Evolutionary conservation across 2,329 filamentous ascomycete genomes (phyloP).

Genomic region (Laburnicola sp.): DNA sequence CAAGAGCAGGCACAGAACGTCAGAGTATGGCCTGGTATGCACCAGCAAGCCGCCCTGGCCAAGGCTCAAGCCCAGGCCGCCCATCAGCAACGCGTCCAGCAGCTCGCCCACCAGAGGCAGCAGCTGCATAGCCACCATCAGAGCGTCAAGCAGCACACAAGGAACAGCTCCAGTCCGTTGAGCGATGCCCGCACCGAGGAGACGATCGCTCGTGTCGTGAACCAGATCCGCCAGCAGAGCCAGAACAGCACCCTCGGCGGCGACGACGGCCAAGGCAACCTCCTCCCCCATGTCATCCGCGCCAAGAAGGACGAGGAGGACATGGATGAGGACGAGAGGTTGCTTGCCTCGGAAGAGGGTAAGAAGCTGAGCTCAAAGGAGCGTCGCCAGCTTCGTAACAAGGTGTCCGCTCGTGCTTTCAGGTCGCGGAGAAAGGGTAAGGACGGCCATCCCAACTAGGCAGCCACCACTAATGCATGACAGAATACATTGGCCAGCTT

Average conservation of each 20-base stretch:
- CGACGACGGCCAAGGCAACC: constrained; percentile 53
- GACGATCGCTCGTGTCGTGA: constrained; percentile 88
- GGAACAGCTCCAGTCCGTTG: constrained; percentile 43
- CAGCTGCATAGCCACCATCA: constrained; percentile 43
- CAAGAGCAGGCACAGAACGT: constrained; percentile 65
- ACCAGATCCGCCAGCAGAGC: constrained; percentile 83
- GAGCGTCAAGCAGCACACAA: constrained; percentile 29
- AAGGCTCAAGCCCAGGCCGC: constrained; percentile 37
- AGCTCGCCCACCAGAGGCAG: constrained; percentile 57
- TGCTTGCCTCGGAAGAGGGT: constrained; percentile 93
- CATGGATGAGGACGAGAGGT: constrained; percentile 96
- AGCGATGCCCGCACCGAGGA: constrained; percentile 67
- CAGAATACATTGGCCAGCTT: constrained; percentile 96
- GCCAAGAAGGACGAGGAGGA: constrained; percentile 94
- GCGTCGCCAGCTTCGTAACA: constrained; percentile 94
- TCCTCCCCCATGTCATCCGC: constrained; percentile 69
- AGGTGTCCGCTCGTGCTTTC: constrained; percentile 97
- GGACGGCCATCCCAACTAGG: constrained; percentile 26
- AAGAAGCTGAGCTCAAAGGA: constrained; percentile 99
- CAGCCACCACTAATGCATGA: constrained; percentile 53
- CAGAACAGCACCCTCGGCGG: constrained; percentile 52
- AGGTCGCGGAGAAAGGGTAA: constrained; percentile 97
- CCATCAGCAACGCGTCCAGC: constrained; percentile 37
- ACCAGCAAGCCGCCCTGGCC: constrained; percentile 73
- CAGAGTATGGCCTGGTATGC: constrained; percentile 89